Base-by-base conservation (phyloP, 2,329 filamentous ascomycete genomes). In the Fusarium fujikuroi region DNA sequence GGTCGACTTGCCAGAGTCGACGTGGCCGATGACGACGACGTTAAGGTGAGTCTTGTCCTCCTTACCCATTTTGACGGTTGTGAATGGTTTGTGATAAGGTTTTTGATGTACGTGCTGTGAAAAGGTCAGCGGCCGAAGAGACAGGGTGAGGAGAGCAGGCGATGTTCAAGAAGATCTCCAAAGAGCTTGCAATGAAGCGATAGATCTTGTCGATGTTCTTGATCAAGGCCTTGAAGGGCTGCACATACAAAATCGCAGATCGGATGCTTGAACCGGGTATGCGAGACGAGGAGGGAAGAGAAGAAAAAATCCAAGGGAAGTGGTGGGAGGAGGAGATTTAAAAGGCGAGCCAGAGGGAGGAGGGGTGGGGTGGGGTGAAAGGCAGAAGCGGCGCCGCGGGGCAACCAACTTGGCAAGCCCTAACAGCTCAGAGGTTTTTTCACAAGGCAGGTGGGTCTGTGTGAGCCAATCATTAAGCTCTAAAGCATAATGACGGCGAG, bases 1-100 rank as follows among this genome's bases (percentile, higher is more conserved):
- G 86, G 95, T 98, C 81, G 95, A 97, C 92, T 98, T 98, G 89
- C 95, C 95, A 87, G 95, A 97, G 89, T 97, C 95, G 94, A 97
- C 95, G 92, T 97, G 95, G 91, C 95, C 95, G 91, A 97, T 97
- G 87, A 97, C 95, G 88, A 97, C 95, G 87, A 97, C 93, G 93
- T 95, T 95, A 88, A 98, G 94, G 87, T 98, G 95, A 87, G 86
- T 88, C 93, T 97, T 97, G 78, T 95, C 93, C 83, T 97, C 92
- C 90, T 94, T 98, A 93, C 95, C 81, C 81, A 83, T 83, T 79
- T 81, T 83, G 77, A 77, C 80, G 80, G 80, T 80, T 66, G 47
- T 74, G 70, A 74, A 72, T 74, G 73, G 40, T 74, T 70, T 74
- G 57, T 68, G 47, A 73, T 67, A 49, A 37, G 63, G 73, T 65